Evolutionary conservation across 1,139 yeast species (phyloP), one percentile per base, ranked within the genome.

Genomic region (Scheffersomyces titani): DNA sequence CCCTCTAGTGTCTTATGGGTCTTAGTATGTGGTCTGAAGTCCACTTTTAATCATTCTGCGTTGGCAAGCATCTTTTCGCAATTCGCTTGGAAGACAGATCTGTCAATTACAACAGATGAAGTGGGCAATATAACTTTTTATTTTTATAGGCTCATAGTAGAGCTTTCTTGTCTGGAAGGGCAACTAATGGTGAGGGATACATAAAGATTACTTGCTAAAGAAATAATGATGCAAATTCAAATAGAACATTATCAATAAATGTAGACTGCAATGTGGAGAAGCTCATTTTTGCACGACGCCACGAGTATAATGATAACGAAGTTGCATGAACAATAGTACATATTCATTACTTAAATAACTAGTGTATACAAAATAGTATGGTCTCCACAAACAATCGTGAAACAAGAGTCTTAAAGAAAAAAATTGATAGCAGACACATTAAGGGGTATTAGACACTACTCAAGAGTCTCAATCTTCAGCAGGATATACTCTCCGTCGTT

Each of bases 1-100:
- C 74, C 83, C 68, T 67, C 84, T 54, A 60, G 70, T 66, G 71
- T 78, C 70, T 89, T 90, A 69, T 89, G 93, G 0, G 96, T 90
- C 71, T 90, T 90, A 30, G 90, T 85, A 66, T 89, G 96, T 2
- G 90, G 87, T 56, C 93, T 73, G 69, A 84, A 88, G 19, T 68
- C 72, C 6, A 74, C 80, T 56, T 62, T 60, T 49, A 77, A 62
- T 1, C 63, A 59, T 5, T 54, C 45, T 6, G 79, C 77, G 56
- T 69, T 73, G 1, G 54, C 58, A 20, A 76, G 70, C 81, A 77
- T 77, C 45, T 64, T 65, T 13, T 68, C 65, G 54, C 75, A 62
- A 51, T 77, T 77, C 24, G 44, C 52, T 19, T 55, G 54, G 58
- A 74, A 76, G 50, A 59, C 62, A 7, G 54, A 48, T 53, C 75